Base-by-base conservation (phyloP, 2,329 filamentous ascomycete species). In the Thermothelomyces thermophilus region DNA sequence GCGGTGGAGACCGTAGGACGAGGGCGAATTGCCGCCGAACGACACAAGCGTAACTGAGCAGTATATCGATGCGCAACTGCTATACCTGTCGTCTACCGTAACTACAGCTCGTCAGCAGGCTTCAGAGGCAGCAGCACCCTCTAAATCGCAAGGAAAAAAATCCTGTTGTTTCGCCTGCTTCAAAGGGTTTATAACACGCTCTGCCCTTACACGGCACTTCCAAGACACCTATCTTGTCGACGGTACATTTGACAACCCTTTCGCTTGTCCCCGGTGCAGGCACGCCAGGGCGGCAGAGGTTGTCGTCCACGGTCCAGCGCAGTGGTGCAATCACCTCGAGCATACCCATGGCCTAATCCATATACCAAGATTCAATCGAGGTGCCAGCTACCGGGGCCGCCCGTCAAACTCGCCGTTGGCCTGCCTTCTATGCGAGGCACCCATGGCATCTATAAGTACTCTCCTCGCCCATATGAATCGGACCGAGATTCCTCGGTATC, bases 301-400 rank as follows among this genome's bases (percentile, higher is more conserved):
- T 43, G 33, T 48, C 24, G 44, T 51, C 39, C 24, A 51, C 24
- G 17, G 28, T 26, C 49, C 16, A 16, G 44, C 33, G 26, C 2
- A 48, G 49, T 51, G 20, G 49, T 40, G 28, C 39, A 51, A 51
- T 51, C 28, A 51, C 44, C 40, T 51, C 28, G 44, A 51, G 44
- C 33, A 51, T 48, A 48, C 26, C 50, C 13, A 52, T 48, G n/a
- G 44, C 50, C 35, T 48, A 14, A 48, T 41, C 44, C 9, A 52
- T 48, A 52, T n/a, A 35, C 50, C 28, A 52, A 52, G 39, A 3
- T 3, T 48, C 41, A 52, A 52, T 48, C 50, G 7, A 45, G 44
- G 41, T 48, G 24, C 40, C 22, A 52, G 34, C 50, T 24, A n/a
- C 16, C n/a, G 28, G 50, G 50, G 17, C 34, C 22, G 33, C 20